Base-by-base conservation (phyloP, 495 filamentous ascomycete genomes). In the Neurospora sublineolata region DNA sequence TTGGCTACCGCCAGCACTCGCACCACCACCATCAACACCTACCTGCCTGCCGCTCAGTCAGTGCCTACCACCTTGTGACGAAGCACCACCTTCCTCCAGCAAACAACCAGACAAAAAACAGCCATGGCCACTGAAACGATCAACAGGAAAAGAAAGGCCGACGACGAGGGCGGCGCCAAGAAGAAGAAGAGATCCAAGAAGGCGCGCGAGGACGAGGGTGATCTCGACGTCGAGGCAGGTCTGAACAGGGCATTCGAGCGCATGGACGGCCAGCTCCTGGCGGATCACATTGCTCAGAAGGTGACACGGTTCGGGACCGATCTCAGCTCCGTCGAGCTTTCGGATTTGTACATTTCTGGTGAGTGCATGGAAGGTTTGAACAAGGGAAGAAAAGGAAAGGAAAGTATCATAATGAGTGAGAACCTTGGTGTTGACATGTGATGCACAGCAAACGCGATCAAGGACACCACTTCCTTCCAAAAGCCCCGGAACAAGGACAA, bases 271-370 rank as follows among this genome's bases (percentile, higher is more conserved):
- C 86, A 87, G 70, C 82, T 98, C 41, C 79, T 97, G n/a, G 91
- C 94, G 0, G 95, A 98, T 79, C 89, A 97, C 78, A 81, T 97
- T 72, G 89, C 88, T n/a, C 89, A 94, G 76, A 88, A 90, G 76
- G 90, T 89, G 44, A 88, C 87, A 75, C 86, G 89, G n/a, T 94
- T 92, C 74, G 90, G 92, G 37, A 89, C 88, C 41, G 88, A 94
- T 64, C 78, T 97, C 68, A 97, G 90, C 74, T 83, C 87, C 1
- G 87, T 97, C 27, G 95, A 99, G 80, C 80, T 97, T 42, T 89
- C 90, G 71, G 94, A 97, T 79, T 82, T 89, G 73, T 89, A 91
- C 72, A 86, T 99, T 68, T 90, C 94, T 75, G 91, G 93, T 94
- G 83, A 76, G 85, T 74, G 46, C 44, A 44, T 38, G 30, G 10